These are phyloP conservation scores for Ceratobasidium theobromae DNA, from an alignment of 1,284 basidiomycete species.

Conservation along the genomic window DNA sequence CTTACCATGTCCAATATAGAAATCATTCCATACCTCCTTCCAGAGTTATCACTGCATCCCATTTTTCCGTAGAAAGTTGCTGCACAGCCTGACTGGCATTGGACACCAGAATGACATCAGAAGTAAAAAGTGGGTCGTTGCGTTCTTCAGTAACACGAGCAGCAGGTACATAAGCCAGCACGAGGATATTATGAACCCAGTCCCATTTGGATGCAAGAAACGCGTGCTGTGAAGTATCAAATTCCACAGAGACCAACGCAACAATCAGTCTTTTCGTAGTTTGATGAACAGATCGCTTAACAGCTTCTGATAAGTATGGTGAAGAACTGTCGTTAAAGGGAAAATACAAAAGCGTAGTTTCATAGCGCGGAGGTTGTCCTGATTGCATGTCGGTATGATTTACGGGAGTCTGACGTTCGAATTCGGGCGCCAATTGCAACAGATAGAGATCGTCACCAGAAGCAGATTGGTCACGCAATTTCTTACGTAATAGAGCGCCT, in stretches of 20 bases:
- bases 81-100: background rate
- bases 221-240: constrained; percentile 12
- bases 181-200: constrained; percentile 16
- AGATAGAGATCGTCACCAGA: too few species aligned
- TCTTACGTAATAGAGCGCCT: too few species aligned
- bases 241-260: constrained; percentile 20
- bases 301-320: background rate
- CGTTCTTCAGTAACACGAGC: constrained; percentile 3
- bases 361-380: constrained; percentile 17
- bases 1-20: constrained; percentile 14
- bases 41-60: constrained; percentile 20
- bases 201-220: constrained; percentile 23
- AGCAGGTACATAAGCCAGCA: constrained; percentile 26
- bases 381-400: background rate
- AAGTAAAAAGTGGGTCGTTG: constrained; percentile 17
- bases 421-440: too few species aligned
- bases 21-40: constrained; percentile 27
- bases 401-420: background rate
- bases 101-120: constrained; percentile 27
- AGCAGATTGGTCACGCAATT: background rate
- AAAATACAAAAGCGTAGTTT: constrained; percentile 17
- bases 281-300: constrained; percentile 21
- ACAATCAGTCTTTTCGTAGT: constrained; percentile 18
- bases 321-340: constrained; percentile 1
- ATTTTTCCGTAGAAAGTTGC: constrained; percentile 27